A percentile compares a stretch with the other conserved stretches of the same genome.
Conservation (phyloP, 495 filamentous ascomycete species). For the Penicillium daleae region DNA sequence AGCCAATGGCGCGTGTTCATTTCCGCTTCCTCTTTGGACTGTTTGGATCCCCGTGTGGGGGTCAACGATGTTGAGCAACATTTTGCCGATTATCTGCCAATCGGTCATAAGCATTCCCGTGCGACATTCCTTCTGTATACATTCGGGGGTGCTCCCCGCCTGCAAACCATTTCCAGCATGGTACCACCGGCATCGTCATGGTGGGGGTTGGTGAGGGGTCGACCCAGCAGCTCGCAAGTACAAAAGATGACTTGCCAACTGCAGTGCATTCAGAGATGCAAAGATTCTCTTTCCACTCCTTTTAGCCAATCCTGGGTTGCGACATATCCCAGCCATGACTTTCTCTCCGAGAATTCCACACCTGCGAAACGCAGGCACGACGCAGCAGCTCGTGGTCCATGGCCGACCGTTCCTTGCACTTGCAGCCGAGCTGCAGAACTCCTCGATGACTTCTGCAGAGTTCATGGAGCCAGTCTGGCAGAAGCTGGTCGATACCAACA, state of each 20-base stretch:
- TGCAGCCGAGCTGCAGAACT: conserved; percentile 54
- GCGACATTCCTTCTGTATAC: background rate
- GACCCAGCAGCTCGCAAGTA: background rate
- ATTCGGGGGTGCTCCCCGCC: background rate
- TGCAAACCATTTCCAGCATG: background rate
- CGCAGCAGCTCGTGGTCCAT: conserved; percentile 49
- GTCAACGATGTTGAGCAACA: background rate
- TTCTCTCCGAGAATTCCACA: conserved; percentile 27
- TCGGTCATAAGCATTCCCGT: background rate
- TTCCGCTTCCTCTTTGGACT: background rate
- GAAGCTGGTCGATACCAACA: conserved; percentile 42
- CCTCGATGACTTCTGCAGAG: conserved; percentile 47
- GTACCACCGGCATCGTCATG: background rate
- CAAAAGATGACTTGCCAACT: background rate
- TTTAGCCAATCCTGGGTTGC: background rate
- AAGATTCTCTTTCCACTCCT: background rate
- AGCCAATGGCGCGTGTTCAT: background rate
- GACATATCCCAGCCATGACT: background rate
- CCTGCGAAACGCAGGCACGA: conserved; percentile 30
- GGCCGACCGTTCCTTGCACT: conserved; percentile 52
- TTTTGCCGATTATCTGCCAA: background rate
- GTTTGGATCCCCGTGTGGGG: background rate
- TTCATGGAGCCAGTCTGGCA: conserved; percentile 51
- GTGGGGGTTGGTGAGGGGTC: background rate
- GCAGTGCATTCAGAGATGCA: background rate